Evolutionary conservation across 164 flowering plant species (phyloP), one percentile per base, ranked within the genome.

Genomic region (Vitis rupestris): DNA sequence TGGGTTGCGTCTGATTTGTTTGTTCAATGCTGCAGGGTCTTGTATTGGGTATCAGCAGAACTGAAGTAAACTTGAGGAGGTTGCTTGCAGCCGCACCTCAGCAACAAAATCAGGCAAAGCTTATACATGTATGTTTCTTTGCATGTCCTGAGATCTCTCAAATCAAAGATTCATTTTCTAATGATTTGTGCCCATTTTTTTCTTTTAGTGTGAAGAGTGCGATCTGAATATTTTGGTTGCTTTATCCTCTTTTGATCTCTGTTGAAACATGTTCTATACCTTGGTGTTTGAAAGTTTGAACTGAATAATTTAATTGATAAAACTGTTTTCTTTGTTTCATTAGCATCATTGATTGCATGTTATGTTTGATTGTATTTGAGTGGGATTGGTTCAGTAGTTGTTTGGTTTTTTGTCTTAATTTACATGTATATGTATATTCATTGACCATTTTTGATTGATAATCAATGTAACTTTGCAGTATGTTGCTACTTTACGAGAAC

Each of bases 401-500:
- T 3, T 53, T 23, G 27, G 27, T 23, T 23, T 23, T 23, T 23
- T 23, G 27, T 23, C 27, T 27, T 53, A 3, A 31, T 16, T 70
- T 17, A 44, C 61, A 48, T 8, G 23, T 14, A 58, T 6, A 9
- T 16, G 11, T 58, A 58, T 16, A 16, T n/a, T 10, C 61, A 58
- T 58, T 23, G 19, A 10, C 23, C 23, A 12, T 57, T 57, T 57
- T 60, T 37, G 44, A 37, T 37, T 37, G 7, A 30, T 37, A 50
- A 47, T 11, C 60, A 64, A 47, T 60, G 67, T 14, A 15, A 61
- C 27, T 55, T 64, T 79, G 78, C 85, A 94, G 94, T 92, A 94
- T 84, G 93, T 92, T 66, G 89, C 93, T 53, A 92, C 97, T 71
- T 77, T 90, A 73, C 84, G 98, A 10, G 97, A 94, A 73, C 89